Conservation (phyloP, 1,284 basidiomycete species). For the Waitea zeae region DNA sequence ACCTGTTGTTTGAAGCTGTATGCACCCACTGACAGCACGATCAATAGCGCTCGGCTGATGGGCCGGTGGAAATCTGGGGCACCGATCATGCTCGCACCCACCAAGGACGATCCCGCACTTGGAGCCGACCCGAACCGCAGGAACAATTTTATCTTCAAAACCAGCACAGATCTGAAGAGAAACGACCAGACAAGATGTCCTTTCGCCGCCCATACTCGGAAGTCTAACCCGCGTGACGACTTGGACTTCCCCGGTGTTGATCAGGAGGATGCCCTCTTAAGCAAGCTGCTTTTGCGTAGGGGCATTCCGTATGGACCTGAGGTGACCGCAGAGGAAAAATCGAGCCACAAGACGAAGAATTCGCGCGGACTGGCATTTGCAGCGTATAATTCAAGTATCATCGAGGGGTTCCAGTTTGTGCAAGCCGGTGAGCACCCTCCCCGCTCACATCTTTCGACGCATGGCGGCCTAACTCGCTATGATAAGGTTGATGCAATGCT, state of each 20-base stretch:
- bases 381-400: background rate
- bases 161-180: constrained; percentile 11
- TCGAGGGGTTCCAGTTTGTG: background rate
- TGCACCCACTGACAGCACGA: too few relatives aligned
- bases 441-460: constrained; percentile 22
- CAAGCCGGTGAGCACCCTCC: background rate
- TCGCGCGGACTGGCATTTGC: constrained; percentile 32
- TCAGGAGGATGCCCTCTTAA: too few relatives aligned
- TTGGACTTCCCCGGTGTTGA: too few relatives aligned
- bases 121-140: constrained; percentile 15
- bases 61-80: constrained; percentile 43
- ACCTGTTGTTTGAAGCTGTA: too few relatives aligned
- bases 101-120: constrained; percentile 15
- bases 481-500: too few relatives aligned
- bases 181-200: constrained; percentile 29
- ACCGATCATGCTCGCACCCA: constrained; percentile 17
- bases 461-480: constrained; percentile 22
- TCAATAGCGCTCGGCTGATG: constrained; percentile 33
- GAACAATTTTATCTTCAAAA: constrained; percentile 18
- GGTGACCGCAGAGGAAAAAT: constrained; percentile 19
- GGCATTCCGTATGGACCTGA: too few relatives aligned
- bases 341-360: constrained; percentile 16
- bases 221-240: constrained; percentile 34
- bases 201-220: constrained; percentile 36
- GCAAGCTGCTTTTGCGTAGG: too few relatives aligned